These are phyloP conservation scores for Nepenthes mirabilis DNA, from an alignment of 148 eudicot species.

Conservation along the genomic window DNA sequence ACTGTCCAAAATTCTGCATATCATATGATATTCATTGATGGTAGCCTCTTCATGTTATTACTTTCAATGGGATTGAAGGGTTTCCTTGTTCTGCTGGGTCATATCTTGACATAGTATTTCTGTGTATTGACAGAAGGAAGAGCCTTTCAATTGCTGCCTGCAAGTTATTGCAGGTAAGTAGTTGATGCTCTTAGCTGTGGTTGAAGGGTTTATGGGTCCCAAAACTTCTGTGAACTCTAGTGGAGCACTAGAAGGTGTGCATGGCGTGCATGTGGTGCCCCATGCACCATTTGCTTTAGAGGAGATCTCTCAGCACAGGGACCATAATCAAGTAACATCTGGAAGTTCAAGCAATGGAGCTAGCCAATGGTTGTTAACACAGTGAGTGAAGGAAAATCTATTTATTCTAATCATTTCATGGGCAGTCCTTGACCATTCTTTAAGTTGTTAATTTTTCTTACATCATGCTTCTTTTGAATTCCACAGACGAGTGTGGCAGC, in stretches of 20 bases:
- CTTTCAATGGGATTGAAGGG: too few species aligned
- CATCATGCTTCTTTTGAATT: constrained; percentile 8
- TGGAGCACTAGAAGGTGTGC: constrained; percentile 60
- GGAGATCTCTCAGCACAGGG: constrained; percentile 48
- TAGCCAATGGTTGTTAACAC: constrained; percentile 30
- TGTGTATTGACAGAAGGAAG: too few species aligned
- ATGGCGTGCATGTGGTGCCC: constrained; percentile 71
- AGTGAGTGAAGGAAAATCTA: constrained; percentile 28
- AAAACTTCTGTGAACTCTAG: constrained; percentile 31
- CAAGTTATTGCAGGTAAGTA: constrained; percentile 45
- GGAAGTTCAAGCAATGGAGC: constrained; percentile 15
- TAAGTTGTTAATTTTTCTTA: neutral
- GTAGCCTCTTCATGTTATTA: too few species aligned
- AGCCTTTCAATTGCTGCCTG: constrained; percentile 16
- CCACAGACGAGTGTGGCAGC: constrained; percentile 66
- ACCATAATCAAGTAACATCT: constrained; percentile 21
- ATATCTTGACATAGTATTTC: too few species aligned
- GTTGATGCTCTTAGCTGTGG: constrained; percentile 38
- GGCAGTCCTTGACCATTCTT: neutral
- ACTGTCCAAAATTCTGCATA: too few species aligned
- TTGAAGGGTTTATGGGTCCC: constrained; percentile 44
- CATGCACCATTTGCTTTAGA: constrained; percentile 63
- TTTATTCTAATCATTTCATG: neutral
- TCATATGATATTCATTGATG: too few species aligned
- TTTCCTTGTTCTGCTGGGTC: too few species aligned